Conservation (phyloP, 2,329 filamentous ascomycete genomes). For the Colletotrichum chrysophilum region DNA sequence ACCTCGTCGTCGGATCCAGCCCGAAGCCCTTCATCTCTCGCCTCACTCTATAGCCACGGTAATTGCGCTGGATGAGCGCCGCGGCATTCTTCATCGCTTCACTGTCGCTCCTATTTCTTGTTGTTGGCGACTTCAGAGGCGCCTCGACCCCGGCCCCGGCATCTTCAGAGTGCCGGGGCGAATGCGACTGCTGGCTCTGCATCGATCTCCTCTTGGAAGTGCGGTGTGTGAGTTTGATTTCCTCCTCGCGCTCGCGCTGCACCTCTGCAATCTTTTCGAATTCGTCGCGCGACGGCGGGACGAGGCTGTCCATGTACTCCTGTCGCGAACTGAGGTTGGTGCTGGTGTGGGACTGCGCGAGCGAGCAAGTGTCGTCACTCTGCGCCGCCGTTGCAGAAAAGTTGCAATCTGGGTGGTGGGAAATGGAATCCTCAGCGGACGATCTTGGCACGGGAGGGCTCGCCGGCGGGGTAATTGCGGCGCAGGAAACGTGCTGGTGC, state of each 20-base stretch:
- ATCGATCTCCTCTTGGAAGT: constrained; percentile 40
- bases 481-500: constrained; percentile 4
- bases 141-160: not conserved
- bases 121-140: not conserved
- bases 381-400: constrained; percentile 5
- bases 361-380: constrained; percentile 20
- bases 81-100: constrained; percentile 50
- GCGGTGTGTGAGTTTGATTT: constrained; percentile 45
- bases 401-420: not conserved
- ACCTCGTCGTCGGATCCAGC: constrained; percentile 72
- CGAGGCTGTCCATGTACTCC: constrained; percentile 56
- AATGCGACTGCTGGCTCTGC: constrained; percentile 31
- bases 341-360: constrained; percentile 9
- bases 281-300: constrained; percentile 49
- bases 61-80: constrained; percentile 70
- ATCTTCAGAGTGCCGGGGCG: not conserved
- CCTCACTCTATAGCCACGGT: constrained; percentile 77
- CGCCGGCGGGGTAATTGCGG: constrained; percentile 17
- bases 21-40: constrained; percentile 73
- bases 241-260: constrained; percentile 52
- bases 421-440: not conserved
- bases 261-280: constrained; percentile 54
- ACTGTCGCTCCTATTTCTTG: not conserved
- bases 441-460: constrained; percentile 14
- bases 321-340: constrained; percentile 30